Conservation (phyloP, 2,329 filamentous ascomycete genomes). For the Biscogniauxia mediterranea region DNA sequence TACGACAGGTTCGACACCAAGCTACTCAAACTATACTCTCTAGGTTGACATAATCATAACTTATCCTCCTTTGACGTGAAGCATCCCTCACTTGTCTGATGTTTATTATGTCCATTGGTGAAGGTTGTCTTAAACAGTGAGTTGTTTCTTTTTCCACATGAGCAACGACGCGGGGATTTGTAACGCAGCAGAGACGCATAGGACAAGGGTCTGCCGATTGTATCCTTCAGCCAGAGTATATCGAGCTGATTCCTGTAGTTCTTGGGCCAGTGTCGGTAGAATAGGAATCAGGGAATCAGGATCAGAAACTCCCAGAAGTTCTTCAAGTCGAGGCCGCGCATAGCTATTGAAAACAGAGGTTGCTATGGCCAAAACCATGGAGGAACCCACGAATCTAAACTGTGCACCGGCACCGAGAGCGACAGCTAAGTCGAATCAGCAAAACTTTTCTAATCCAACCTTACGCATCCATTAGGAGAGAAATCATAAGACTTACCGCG, state of each 20-base stretch:
- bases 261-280: conserved; percentile 7
- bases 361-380: neutral
- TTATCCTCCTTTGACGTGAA: too few relatives aligned
- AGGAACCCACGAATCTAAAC: conserved; percentile 11
- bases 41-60: too few relatives aligned
- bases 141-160: conserved; percentile 21
- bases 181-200: conserved; percentile 16
- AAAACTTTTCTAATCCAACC: conserved; percentile 13
- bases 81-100: too few relatives aligned
- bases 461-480: conserved; percentile 1
- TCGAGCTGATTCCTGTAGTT: conserved; percentile 10
- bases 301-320: neutral
- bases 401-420: conserved; percentile 5
- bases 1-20: too few relatives aligned
- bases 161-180: conserved; percentile 19
- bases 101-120: too few relatives aligned
- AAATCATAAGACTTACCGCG: conserved; percentile 10
- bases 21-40: too few relatives aligned
- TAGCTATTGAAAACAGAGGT: conserved; percentile 8
- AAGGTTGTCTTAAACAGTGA: conserved; percentile 4
- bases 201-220: conserved; percentile 18
- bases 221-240: conserved; percentile 15
- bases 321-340: neutral
- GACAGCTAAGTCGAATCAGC: too few relatives aligned
- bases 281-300: neutral